Conservation (phyloP, 768 basidiomycete species). For the Agrocybe pediades region DNA sequence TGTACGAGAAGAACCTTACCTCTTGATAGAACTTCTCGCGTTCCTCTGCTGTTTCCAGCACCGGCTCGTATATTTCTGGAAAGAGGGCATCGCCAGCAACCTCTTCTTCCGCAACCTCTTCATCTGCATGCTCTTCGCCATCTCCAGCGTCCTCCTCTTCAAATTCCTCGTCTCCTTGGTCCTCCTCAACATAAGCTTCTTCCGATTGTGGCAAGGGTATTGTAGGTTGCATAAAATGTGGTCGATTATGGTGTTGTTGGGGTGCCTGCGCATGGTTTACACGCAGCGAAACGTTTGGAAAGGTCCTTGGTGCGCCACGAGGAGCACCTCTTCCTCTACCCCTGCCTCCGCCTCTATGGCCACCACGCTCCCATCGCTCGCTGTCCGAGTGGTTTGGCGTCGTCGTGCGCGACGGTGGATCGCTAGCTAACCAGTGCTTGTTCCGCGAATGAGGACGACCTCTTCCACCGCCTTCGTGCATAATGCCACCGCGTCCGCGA, state of each 20-base stretch:
- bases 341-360: slow-evolving; percentile 52
- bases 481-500: slow-evolving; percentile 23
- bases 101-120: slow-evolving; percentile 27
- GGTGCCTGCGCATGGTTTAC: slow-evolving; percentile 25
- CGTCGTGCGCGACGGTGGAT: slow-evolving; percentile 37
- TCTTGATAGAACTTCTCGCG: slow-evolving; percentile 72
- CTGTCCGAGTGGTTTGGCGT: slow-evolving; percentile 42
- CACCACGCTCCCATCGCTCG: slow-evolving; percentile 68
- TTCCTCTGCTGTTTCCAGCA: slow-evolving; percentile 61
- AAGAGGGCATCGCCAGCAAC: slow-evolving; percentile 20
- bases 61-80: slow-evolving; percentile 46
- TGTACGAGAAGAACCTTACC: slow-evolving; percentile 41
- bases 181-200: slow-evolving; percentile 32
- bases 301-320: slow-evolving; percentile 39
- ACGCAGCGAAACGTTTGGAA: slow-evolving; percentile 42
- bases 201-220: background rate
- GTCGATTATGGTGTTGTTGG: slow-evolving; percentile 27
- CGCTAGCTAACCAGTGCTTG: slow-evolving; percentile 62
- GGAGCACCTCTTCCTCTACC: slow-evolving; percentile 37
- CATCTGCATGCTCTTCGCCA: slow-evolving; percentile 33
- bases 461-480: slow-evolving; percentile 17
- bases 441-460: slow-evolving; percentile 45
- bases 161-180: slow-evolving; percentile 27
- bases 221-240: slow-evolving; percentile 18
- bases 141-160: slow-evolving; percentile 33